A percentile compares a stretch with the other conserved stretches of the same genome.
phyloP scores from a whole-genome alignment of 2,329 filamentous ascomycete genomes.

The Nemania sp. region DNA sequence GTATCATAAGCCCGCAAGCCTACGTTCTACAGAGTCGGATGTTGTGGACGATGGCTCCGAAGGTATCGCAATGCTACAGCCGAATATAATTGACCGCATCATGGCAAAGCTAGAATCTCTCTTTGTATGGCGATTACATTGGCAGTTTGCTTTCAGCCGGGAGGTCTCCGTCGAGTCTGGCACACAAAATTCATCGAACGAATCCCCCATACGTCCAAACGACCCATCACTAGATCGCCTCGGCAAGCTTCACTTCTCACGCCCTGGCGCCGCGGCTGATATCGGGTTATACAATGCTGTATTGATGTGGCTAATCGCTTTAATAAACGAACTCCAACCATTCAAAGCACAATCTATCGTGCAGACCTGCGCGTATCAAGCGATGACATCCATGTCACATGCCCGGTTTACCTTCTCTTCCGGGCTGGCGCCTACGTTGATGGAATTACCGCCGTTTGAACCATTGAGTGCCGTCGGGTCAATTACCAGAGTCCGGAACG shows the following conservation, averaged over 20 bases:
- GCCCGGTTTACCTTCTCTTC: conserved; percentile 4
- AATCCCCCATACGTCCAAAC: not conserved
- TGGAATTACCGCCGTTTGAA: conserved; percentile 5
- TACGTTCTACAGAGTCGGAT: not conserved
- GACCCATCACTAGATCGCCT: not conserved
- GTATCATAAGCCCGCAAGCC: not conserved
- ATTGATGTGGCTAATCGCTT: conserved; percentile 18
- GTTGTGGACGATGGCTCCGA: not conserved
- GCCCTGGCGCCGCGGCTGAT: conserved; percentile 5
- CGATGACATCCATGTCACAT: conserved; percentile 7
- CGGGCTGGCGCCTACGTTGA: not conserved
- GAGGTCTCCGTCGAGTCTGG: not conserved
- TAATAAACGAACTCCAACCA: conserved; percentile 16
- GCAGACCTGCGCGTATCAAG: conserved; percentile 12
- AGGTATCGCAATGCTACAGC: not conserved
- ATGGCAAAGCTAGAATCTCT: conserved; percentile 3
- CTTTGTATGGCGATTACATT: conserved; percentile 16
- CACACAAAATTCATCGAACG: not conserved
- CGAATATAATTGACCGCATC: conserved; percentile 1
- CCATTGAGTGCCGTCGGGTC: conserved; percentile 4
- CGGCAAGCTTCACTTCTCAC: conserved; percentile 13
- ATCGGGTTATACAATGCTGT: conserved; percentile 20
- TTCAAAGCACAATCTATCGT: not conserved
- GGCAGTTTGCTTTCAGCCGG: conserved; percentile 11
- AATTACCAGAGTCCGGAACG: conserved; percentile 6